These are phyloP conservation scores for Tuctoria greenei DNA, from an alignment of 176 grass and related monocot genomes.

Conservation along the genomic window DNA sequence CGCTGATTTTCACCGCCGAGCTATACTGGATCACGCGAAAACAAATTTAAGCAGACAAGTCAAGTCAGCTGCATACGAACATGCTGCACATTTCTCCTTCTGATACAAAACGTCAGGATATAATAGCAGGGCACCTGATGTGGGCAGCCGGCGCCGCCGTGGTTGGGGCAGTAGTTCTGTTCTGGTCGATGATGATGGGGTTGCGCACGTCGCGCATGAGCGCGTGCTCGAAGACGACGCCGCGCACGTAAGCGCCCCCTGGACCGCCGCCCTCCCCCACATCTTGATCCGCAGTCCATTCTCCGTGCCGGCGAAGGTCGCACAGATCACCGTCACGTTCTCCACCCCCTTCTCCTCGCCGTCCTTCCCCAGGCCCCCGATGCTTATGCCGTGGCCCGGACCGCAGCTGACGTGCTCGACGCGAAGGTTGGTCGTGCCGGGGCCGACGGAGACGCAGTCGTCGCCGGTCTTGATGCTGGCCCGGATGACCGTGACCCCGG, in stretches of 20 bases:
- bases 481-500: slow-evolving; percentile 34
- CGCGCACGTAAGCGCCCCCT: slow-evolving; percentile 37
- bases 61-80: too few species aligned
- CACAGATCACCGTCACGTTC: slow-evolving; percentile 60
- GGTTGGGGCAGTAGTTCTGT: slow-evolving; percentile 54
- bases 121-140: not conserved
- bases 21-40: not conserved
- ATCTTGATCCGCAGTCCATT: slow-evolving; percentile 74
- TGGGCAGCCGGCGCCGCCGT: slow-evolving; percentile 39
- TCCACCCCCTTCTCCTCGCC: slow-evolving; percentile 44
- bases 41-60: too few species aligned
- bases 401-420: slow-evolving; percentile 64
- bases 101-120: too few species aligned
- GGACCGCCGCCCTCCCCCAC: slow-evolving; percentile 40
- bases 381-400: slow-evolving; percentile 75
- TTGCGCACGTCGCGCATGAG: slow-evolving; percentile 52
- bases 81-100: too few species aligned
- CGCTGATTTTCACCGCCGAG: slow-evolving; percentile 63
- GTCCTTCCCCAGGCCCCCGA: slow-evolving; percentile 57
- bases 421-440: slow-evolving; percentile 57
- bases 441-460: slow-evolving; percentile 71
- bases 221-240: slow-evolving; percentile 48
- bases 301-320: slow-evolving; percentile 41
- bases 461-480: slow-evolving; percentile 61
- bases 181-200: slow-evolving; percentile 65